Evolutionary conservation across 306 rosid species (phyloP).

Genomic region (Herpetospermum pedunculosum): DNA sequence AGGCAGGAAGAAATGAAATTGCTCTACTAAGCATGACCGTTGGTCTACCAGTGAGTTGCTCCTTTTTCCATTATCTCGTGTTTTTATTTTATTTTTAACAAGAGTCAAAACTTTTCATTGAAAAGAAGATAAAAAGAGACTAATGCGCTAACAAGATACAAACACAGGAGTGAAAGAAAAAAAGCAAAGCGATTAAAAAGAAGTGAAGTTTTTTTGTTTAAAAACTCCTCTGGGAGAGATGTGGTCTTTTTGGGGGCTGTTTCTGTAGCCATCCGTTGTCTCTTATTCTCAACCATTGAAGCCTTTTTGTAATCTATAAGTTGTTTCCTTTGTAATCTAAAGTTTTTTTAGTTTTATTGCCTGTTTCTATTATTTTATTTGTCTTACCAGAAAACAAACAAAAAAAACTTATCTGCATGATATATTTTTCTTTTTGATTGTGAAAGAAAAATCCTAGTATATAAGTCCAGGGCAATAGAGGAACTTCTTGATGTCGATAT

Average conservation of each 20-base stretch:
- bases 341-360: neutral
- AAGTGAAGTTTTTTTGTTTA: neutral
- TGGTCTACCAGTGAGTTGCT: slow-evolving; percentile 56
- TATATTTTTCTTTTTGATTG: neutral
- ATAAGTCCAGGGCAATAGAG: neutral
- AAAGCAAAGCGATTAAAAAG: no score
- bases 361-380: neutral
- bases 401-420: neutral
- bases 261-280: neutral
- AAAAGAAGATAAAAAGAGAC: no score
- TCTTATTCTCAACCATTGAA: neutral
- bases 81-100: no score
- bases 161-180: no score
- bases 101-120: no score
- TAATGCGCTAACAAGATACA: no score
- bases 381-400: neutral
- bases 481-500: neutral
- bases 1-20: slow-evolving; percentile 76
- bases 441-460: neutral
- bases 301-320: neutral
- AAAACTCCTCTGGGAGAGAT: neutral
- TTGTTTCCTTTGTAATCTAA: neutral
- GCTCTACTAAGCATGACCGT: slow-evolving; percentile 78
- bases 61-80: slow-evolving; percentile 3
- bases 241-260: neutral